Percentiles rank a stretch among this genome's conserved stretches.
Evolutionary conservation across 306 rosid genomes (phyloP).

Genomic region (Dryas drummondii): DNA sequence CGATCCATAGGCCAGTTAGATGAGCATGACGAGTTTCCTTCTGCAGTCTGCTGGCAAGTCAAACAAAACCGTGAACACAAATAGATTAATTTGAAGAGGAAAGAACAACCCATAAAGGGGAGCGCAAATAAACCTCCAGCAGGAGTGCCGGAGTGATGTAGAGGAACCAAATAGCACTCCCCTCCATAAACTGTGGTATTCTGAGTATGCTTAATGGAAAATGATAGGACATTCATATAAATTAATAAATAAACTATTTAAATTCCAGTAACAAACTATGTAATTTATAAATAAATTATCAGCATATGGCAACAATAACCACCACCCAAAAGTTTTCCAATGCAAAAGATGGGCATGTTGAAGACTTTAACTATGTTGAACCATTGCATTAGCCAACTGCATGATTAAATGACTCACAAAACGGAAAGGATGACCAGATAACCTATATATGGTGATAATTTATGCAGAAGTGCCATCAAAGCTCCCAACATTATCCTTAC

Average conservation of each 20-base stretch:
- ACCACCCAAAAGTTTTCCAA: neutral
- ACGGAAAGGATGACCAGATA: neutral
- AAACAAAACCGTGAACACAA: constrained; percentile 23
- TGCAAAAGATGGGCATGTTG: neutral
- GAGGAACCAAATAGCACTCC: neutral
- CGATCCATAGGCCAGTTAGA: constrained; percentile 44
- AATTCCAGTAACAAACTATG: neutral
- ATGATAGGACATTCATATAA: neutral
- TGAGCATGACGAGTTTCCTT: constrained; percentile 31
- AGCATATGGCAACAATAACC: neutral
- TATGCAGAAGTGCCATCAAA: too few relatives aligned
- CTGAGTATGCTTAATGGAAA: neutral
- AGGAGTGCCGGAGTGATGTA: neutral
- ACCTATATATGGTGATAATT: neutral
- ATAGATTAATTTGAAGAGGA: constrained; percentile 17
- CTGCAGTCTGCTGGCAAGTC: constrained; percentile 42
- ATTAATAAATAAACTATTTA: neutral
- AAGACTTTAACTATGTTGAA: neutral
- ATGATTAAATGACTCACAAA: neutral
- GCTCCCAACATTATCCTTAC: neutral
- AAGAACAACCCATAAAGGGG: constrained; percentile 2
- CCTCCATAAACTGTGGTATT: neutral
- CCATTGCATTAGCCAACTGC: neutral
- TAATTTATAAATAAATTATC: neutral
- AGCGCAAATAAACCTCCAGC: neutral